Base-by-base conservation (phyloP, 768 basidiomycete genomes). In the Leccinum disarticulatum region DNA sequence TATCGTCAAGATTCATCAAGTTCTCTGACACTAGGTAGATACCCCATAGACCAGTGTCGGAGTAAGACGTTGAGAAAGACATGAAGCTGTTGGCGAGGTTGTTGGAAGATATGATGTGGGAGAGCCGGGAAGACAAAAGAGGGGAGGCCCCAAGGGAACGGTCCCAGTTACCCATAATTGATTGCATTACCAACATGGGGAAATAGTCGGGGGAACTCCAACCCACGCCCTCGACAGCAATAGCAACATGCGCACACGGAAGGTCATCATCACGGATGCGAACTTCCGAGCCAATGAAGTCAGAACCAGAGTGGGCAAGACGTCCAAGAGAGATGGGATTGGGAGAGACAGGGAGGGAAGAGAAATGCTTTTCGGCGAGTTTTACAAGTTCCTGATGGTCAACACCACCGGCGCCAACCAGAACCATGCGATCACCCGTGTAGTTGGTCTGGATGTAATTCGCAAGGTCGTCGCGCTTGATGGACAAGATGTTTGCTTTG, bases 111-210 rank as follows among this genome's bases (percentile, higher is more conserved):
- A 98, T 83, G 74, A 94, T 90, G 75, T 95, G 90, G 27, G 91
- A 91, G 56, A 99, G 87, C 54, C 90, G 87, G 54, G 94, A 97
- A 61, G 92, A 94, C 63, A 96, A 86, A 56, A 97, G 81, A 25
- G 93, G 83, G 3, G 93, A 88, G 52, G 93, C 86, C 67, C 96
- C 97, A 67, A 98, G 87, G 51, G 90, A 91, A 66, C 97, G 87
- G 74, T 99, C 96, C 97, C 97, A 99, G 85, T 98, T 99, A 63
- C 97, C 97, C 77, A 98, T 90, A 77, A 98, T 93, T 69, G 86
- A 87, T 76, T 96, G 93, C 88, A 97, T 92, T 73, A 93, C 95
- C 79, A 98, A 87, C 95, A 99, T 96, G 61, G 95, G 93, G 87
- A 93, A 98, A 82, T 98, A 98, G 77, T 99, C 97, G 30, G 96